Base-by-base conservation (phyloP, 2,329 filamentous ascomycete genomes). In the Graphium sp. region DNA sequence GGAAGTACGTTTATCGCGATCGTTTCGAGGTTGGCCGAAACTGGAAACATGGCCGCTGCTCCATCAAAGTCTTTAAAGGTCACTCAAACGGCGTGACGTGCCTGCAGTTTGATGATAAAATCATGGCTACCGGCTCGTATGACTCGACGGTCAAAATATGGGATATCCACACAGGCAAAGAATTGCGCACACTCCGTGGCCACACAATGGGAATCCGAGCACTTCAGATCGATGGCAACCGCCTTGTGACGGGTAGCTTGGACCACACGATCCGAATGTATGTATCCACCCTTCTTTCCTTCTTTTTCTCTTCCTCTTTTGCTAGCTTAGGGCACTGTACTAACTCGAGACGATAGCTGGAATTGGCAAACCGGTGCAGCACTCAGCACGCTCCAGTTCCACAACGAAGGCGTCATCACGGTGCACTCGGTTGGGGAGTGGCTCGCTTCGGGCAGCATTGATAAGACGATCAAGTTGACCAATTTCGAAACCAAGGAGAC, bases 1-100 rank as follows among this genome's bases (percentile, higher is more conserved):
- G 89, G 89, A 98, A 98, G 52, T 84, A 92, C 35, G 82, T 98
- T 2, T 98, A 98, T 57, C 80, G 83, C 37, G 87, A 94, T 48
- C 72, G 82, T 11, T 95, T 87, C 62, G 89, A 87, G 48, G 84
- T 98, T 26, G 87, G 89, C 29, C 89, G 77, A 34, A 95, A 95
- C 49, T 98, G 89, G 89, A 92, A 93, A 49, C 84, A 92, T 37
- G 87, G 89, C 4, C 74, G 87, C 21, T 95, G 78, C 53, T 75
- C 75, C 6, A 77, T 81, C 39, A 84, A 77, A 45, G 71, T 79
- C 9, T 83, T 98, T 50, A 76, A 75, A 40, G 87, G 85, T 2
- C 62, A 95, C 50, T 75, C 70, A 8, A 94, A 94, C 46, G 87
- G 87, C 22, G 47, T 59, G 22, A 58, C 54, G 3, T 59, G 55